A percentile compares a stretch with the other conserved stretches of the same genome.
phyloP scores from a whole-genome alignment of 306 rosid genomes.

The Quercus cerris region DNA sequence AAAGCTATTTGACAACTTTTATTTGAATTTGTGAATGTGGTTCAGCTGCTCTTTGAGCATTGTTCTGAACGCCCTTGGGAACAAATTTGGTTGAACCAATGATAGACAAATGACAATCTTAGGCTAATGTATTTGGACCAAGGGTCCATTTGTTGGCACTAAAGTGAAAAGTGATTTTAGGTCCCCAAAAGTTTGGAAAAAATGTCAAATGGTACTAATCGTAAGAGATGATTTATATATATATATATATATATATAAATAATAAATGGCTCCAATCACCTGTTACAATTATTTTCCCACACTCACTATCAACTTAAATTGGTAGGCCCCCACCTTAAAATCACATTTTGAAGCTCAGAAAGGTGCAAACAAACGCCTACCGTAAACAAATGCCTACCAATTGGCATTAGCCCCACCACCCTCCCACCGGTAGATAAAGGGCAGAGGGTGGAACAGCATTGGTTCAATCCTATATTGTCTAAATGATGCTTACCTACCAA shows the following conservation, averaged over 20 bases:
- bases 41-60: constrained; percentile 3
- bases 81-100: neutral
- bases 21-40: constrained; percentile 16
- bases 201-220: too few relatives aligned
- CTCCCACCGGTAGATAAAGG: neutral
- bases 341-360: too few relatives aligned
- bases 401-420: neutral
- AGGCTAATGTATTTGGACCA: neutral
- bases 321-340: too few relatives aligned
- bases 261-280: too few relatives aligned
- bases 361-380: too few relatives aligned
- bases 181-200: too few relatives aligned
- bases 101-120: neutral
- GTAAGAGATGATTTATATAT: too few relatives aligned
- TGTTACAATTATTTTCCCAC: too few relatives aligned
- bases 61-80: constrained; percentile 3
- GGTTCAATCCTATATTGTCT: neutral
- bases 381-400: neutral
- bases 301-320: too few relatives aligned
- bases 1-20: constrained; percentile 5
- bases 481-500: neutral
- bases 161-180: too few relatives aligned
- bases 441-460: neutral
- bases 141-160: too few relatives aligned
- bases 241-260: too few relatives aligned